These are phyloP conservation scores for Cryptosporidium tyzzeri DNA, from an alignment of 169 alveolate species.

Conservation along the genomic window DNA sequence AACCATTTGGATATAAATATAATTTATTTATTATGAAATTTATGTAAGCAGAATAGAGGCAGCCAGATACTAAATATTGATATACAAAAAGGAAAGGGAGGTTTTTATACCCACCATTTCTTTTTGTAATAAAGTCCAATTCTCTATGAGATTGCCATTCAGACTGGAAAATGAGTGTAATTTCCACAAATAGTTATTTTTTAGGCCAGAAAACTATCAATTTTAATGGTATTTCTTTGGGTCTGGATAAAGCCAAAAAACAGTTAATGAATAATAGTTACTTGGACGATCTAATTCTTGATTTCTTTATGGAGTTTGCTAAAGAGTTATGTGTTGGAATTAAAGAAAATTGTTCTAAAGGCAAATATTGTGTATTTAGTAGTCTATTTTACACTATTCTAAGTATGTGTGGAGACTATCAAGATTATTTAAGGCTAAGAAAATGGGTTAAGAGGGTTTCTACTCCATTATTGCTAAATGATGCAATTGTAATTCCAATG, in stretches of 20 bases:
- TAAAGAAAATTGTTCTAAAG: not conserved
- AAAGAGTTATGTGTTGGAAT: conserved; percentile 21
- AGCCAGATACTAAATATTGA: not conserved
- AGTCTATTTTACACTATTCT: conserved; percentile 52
- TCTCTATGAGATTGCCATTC: not conserved
- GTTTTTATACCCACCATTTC: not conserved
- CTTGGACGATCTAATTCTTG: conserved; percentile 54
- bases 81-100: not conserved
- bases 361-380: conserved; percentile 36
- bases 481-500: conserved; percentile 65
- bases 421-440: conserved; percentile 51
- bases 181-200: not conserved
- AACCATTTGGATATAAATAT: not conserved
- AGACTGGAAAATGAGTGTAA: not conserved
- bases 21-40: not conserved
- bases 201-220: not conserved
- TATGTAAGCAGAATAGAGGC: not conserved
- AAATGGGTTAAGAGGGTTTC: conserved; percentile 46
- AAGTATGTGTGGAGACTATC: conserved; percentile 40
- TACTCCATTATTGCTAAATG: conserved; percentile 42
- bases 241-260: conserved; percentile 10
- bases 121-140: not conserved
- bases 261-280: conserved; percentile 22
- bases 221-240: conserved; percentile 17
- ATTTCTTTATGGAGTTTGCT: conserved; percentile 46